These are phyloP conservation scores for Tetrahymena malaccensis DNA, from an alignment of 73 alveolate genomes.

Conservation along the genomic window DNA sequence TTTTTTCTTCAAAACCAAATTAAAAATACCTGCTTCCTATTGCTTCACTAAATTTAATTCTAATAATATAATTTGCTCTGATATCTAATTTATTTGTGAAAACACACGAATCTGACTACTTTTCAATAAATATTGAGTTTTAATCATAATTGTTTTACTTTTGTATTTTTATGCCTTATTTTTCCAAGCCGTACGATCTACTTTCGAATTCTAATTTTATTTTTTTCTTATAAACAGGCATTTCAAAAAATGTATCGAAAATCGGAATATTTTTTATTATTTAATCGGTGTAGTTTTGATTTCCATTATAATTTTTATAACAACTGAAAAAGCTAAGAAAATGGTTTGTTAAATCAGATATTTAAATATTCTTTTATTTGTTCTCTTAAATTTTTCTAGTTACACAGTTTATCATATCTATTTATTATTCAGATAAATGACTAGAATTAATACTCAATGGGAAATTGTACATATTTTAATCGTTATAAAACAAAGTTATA, in stretches of 20 bases:
- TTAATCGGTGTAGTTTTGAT: background rate
- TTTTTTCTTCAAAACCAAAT: background rate
- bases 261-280: background rate
- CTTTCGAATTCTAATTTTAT: background rate
- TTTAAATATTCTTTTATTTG: too few relatives aligned
- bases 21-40: background rate
- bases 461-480: background rate
- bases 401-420: too few relatives aligned
- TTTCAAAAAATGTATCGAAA: background rate
- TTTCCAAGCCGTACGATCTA: background rate
- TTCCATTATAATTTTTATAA: too few relatives aligned
- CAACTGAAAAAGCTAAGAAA: background rate
- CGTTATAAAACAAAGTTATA: background rate
- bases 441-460: background rate
- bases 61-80: background rate
- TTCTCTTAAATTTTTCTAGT: background rate
- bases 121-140: background rate
- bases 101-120: background rate
- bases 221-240: background rate
- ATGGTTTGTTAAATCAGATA: background rate
- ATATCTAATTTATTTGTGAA: background rate
- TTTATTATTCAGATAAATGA: background rate
- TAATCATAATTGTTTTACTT: background rate
- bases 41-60: background rate
- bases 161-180: background rate